A percentile compares a stretch with the other conserved stretches of the same genome.
Evolutionary conservation across 345 rosid species (phyloP).

Genomic region (Turritis glabra): DNA sequence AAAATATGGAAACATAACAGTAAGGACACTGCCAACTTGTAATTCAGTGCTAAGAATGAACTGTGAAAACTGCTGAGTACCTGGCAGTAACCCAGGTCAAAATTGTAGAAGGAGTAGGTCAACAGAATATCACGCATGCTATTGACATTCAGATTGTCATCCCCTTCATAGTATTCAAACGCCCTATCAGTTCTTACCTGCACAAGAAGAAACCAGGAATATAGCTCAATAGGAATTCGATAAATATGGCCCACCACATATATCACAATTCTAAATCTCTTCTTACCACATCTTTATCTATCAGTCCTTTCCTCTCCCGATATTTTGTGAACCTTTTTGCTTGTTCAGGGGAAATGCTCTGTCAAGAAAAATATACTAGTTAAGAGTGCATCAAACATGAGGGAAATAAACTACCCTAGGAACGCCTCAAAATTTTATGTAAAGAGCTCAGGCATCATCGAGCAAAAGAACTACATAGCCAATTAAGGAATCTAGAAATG

Average conservation of each 20-base stretch:
- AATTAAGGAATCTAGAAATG: background rate
- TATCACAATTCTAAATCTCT: constrained; percentile 1
- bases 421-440: constrained; percentile 1
- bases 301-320: constrained; percentile 89
- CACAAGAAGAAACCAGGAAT: constrained; percentile 19
- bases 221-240: background rate
- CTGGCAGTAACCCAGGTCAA: constrained; percentile 99
- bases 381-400: constrained; percentile 20
- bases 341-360: constrained; percentile 91
- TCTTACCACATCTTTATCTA: constrained; percentile 96
- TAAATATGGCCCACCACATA: background rate
- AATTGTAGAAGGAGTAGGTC: constrained; percentile 94
- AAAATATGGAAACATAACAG: background rate
- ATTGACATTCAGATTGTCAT: constrained; percentile 83
- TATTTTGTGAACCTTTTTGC: constrained; percentile 92
- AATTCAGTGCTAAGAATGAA: constrained; percentile 3
- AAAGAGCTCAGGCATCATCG: background rate
- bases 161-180: constrained; percentile 76
- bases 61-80: constrained; percentile 41
- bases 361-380: constrained; percentile 33
- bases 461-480: constrained; percentile 15
- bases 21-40: constrained; percentile 20
- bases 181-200: constrained; percentile 98
- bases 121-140: constrained; percentile 78
- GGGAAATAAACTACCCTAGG: background rate